phyloP scores from a whole-genome alignment of 2,329 filamentous ascomycete species.

The Diaporthe sp. region DNA sequence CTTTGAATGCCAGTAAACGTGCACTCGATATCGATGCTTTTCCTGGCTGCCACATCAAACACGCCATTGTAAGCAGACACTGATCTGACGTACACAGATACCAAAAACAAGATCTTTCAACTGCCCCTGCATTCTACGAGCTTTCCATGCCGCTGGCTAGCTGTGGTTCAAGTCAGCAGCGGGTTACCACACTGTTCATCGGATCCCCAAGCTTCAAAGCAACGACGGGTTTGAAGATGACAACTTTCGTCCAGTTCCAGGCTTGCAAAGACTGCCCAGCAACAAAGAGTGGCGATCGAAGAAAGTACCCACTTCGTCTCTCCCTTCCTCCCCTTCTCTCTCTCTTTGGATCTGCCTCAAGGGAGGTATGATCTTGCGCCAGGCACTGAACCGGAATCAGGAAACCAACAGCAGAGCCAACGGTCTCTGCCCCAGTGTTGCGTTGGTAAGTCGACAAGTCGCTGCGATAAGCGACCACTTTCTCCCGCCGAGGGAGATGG shows the following conservation, averaged over 20 bases:
- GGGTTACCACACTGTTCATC: too few species aligned
- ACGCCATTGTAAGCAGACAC: neutral
- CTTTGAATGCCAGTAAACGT: neutral
- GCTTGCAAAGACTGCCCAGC: neutral
- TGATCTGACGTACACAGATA: neutral
- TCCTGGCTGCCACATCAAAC: neutral
- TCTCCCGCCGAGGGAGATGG: too few species aligned
- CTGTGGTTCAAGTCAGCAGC: neutral
- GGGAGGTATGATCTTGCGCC: neutral
- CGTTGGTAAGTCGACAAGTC: neutral
- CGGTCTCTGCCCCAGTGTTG: neutral
- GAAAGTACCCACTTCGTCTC: too few species aligned
- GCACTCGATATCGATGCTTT: neutral
- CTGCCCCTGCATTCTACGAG: neutral
- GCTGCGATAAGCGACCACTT: neutral
- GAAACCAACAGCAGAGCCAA: neutral
- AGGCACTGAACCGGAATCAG: neutral
- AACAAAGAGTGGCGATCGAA: neutral
- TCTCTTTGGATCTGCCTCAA: neutral
- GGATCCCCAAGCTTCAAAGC: fast-evolving
- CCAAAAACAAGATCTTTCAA: too few species aligned
- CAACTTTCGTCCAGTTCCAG: neutral
- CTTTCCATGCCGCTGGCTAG: neutral
- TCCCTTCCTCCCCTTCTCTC: too few species aligned
- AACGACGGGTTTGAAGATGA: neutral